These are phyloP conservation scores for Parachaetomium inaequale DNA, from an alignment of 495 filamentous ascomycete species.

Conservation along the genomic window DNA sequence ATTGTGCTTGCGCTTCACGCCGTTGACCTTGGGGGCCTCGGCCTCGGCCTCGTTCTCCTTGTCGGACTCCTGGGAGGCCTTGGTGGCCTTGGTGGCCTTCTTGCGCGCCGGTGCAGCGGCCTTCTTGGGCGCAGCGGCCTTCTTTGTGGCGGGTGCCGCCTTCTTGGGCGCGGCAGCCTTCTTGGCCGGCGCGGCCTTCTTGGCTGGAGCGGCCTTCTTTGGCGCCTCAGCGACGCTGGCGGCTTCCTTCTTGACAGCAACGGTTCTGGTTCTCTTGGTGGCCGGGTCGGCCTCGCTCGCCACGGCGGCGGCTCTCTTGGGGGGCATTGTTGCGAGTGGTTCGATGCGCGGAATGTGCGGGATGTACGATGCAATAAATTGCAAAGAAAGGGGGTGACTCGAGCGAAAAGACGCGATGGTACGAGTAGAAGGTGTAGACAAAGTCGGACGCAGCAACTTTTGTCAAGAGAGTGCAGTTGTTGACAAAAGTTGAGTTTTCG, in stretches of 20 bases:
- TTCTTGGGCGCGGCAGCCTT: constrained; percentile 39
- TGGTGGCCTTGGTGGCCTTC: constrained; percentile 34
- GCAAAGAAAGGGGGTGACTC: background rate
- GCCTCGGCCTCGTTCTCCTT: constrained; percentile 35
- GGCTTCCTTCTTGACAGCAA: constrained; percentile 29
- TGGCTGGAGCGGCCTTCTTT: too few relatives aligned
- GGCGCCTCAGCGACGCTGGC: constrained; percentile 12
- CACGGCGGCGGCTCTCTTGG: constrained; percentile 26
- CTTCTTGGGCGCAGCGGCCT: constrained; percentile 26
- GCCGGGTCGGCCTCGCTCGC: constrained; percentile 15
- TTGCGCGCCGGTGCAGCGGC: constrained; percentile 16
- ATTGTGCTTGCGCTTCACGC: constrained; percentile 28
- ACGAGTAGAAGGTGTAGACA: background rate
- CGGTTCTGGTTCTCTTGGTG: constrained; percentile 16
- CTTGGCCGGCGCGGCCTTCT: constrained; percentile 25
- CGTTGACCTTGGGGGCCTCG: constrained; percentile 16
- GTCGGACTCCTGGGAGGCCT: constrained; percentile 30
- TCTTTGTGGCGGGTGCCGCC: constrained; percentile 34
- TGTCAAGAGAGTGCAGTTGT: background rate
- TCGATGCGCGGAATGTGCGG: constrained; percentile 19
- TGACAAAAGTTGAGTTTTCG: constrained; percentile 10
- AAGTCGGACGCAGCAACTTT: background rate
- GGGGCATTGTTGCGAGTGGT: constrained; percentile 24
- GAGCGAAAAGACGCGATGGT: background rate
- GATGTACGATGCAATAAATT: constrained; percentile 11